phyloP scores from a whole-genome alignment of 306 rosid genomes.

The Cucurbita maxima region DNA sequence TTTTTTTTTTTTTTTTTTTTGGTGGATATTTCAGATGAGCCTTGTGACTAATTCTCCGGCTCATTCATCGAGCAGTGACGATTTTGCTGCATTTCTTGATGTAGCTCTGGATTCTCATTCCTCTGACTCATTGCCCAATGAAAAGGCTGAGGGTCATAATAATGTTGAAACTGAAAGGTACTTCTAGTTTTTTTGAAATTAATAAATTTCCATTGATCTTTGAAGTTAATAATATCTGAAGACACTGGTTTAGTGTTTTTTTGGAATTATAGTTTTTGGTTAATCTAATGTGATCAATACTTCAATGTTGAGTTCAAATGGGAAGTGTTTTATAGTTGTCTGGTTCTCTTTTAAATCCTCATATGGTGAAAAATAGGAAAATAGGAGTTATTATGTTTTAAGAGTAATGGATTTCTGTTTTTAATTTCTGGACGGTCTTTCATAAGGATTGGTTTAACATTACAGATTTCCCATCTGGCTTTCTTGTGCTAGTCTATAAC shows the following conservation, averaged over 20 bases:
- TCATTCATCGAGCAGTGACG: conserved; percentile 64
- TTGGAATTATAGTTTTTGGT: not conserved
- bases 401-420: not conserved
- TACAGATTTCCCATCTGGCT: not conserved
- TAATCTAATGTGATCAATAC: not conserved
- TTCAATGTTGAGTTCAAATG: not conserved
- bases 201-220: not conserved
- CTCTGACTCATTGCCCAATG: conserved; percentile 14
- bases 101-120: conserved; percentile 33
- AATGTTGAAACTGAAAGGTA: conserved; percentile 29
- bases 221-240: not conserved
- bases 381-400: not conserved
- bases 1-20: not conserved
- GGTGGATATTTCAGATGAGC: conserved; percentile 41
- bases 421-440: not conserved
- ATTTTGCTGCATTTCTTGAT: conserved; percentile 42
- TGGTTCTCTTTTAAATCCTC: not conserved
- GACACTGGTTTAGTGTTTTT: not conserved
- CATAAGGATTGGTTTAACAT: not conserved
- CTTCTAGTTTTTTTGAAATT: not conserved
- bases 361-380: not conserved
- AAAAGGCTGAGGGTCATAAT: conserved; percentile 15
- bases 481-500: not conserved
- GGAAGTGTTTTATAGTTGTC: not conserved
- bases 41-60: conserved; percentile 53